phyloP scores from a whole-genome alignment of 169 alveolate genomes.

The Plasmodium blacklocki region DNA sequence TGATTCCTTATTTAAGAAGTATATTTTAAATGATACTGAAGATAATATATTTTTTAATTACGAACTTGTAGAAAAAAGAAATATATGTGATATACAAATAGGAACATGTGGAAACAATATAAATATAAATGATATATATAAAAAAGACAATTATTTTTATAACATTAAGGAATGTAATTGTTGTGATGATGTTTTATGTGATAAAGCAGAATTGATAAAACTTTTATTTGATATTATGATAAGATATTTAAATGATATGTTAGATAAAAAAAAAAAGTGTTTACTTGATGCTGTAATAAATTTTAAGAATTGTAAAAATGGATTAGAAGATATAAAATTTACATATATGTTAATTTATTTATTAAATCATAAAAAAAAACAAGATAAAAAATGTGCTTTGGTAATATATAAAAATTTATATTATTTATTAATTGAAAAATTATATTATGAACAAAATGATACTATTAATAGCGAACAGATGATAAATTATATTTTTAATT shows the following conservation, averaged over 20 bases:
- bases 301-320: conserved; percentile 33
- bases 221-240: conserved; percentile 9
- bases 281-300: conserved; percentile 21
- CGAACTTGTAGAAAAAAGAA: not conserved
- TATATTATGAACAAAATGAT: not conserved
- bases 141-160: not conserved
- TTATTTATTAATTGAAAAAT: conserved; percentile 32
- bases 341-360: conserved; percentile 21
- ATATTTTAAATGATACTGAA: not conserved
- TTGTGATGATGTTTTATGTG: not conserved
- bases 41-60: not conserved
- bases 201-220: not conserved
- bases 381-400: conserved; percentile 2
- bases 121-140: not conserved
- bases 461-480: conserved; percentile 19
- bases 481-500: conserved; percentile 14
- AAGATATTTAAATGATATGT: conserved; percentile 25
- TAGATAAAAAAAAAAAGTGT: conserved; percentile 31
- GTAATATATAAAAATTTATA: conserved; percentile 43
- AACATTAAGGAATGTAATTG: not conserved
- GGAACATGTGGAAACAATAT: conserved; percentile 1
- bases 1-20: not conserved
- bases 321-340: conserved; percentile 66
- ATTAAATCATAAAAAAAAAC: conserved; percentile 19
- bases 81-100: not conserved